Conservation (phyloP, 371 early-diverging fungal species). For the Fennellomyces sp. region DNA sequence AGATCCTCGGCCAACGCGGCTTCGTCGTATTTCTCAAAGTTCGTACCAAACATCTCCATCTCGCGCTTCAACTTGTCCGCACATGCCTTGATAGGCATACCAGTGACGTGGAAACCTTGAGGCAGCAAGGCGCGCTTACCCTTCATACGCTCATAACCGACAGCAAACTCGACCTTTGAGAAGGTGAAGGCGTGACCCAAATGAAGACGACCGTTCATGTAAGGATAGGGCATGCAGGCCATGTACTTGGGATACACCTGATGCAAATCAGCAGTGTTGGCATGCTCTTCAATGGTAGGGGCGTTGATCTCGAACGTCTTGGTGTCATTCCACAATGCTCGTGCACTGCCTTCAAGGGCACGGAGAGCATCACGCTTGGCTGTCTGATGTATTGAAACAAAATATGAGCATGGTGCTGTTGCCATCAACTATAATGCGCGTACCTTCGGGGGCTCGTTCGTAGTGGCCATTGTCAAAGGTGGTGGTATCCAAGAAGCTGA, state of each 20-base stretch:
- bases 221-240: constrained; percentile 98
- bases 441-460: constrained; percentile 15
- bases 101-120: constrained; percentile 99
- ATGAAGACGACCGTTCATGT: constrained; percentile 99
- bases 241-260: constrained; percentile 88
- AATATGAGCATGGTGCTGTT: background rate
- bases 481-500: background rate
- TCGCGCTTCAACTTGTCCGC: constrained; percentile 98
- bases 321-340: constrained; percentile 79
- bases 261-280: constrained; percentile 59
- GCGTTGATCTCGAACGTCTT: constrained; percentile 88
- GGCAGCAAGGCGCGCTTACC: constrained; percentile 98
- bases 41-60: constrained; percentile 90
- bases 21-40: constrained; percentile 69
- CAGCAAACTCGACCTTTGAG: constrained; percentile 97
- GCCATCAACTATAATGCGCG: background rate
- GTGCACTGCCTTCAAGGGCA: constrained; percentile 78
- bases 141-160: constrained; percentile 92
- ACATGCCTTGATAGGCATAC: constrained; percentile 99
- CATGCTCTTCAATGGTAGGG: constrained; percentile 71
- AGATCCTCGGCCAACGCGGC: constrained; percentile 52
- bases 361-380: constrained; percentile 86
- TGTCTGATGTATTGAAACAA: constrained; percentile 43
- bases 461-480: constrained; percentile 10
- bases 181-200: constrained; percentile 98